Evolutionary conservation across 1,284 basidiomycete genomes (phyloP).

Genomic region (Agroathelia rolfsii): DNA sequence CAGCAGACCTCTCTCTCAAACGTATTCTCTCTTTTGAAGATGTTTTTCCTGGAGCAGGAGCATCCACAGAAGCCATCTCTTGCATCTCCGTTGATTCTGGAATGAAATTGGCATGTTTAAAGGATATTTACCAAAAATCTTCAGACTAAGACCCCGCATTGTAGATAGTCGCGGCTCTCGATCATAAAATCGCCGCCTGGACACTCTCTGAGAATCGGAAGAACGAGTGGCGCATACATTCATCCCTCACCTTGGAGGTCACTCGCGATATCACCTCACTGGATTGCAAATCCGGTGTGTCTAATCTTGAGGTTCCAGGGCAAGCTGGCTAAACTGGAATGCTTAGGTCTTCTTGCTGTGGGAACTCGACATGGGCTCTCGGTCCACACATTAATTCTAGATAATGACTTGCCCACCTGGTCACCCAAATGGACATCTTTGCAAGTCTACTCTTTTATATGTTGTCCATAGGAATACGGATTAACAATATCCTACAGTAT

Average conservation of each 20-base stretch:
- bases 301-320: not conserved
- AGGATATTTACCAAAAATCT: constrained; percentile 10
- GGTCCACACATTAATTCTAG: constrained; percentile 63
- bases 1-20: constrained; percentile 46
- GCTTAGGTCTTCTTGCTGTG: constrained; percentile 58
- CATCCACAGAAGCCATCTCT: constrained; percentile 37
- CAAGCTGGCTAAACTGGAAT: constrained; percentile 10
- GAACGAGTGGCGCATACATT: constrained; percentile 68
- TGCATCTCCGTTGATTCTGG: constrained; percentile 60
- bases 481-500: constrained; percentile 26
- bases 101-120: constrained; percentile 49
- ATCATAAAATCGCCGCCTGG: constrained; percentile 62
- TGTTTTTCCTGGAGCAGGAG: constrained; percentile 52
- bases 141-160: constrained; percentile 10
- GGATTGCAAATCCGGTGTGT: constrained; percentile 59
- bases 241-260: constrained; percentile 54
- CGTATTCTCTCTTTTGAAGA: constrained; percentile 68
- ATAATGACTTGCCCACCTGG: constrained; percentile 76
- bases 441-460: constrained; percentile 29
- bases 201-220: constrained; percentile 51
- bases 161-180: constrained; percentile 65
- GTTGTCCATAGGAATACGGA: constrained; percentile 4
- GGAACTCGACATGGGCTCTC: constrained; percentile 49
- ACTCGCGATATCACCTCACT: constrained; percentile 46
- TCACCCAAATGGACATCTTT: constrained; percentile 58